A percentile compares a stretch with the other conserved stretches of the same genome.
These are phyloP conservation scores for Ceratobasidium papillatum DNA, from an alignment of 1,284 basidiomycete genomes.

Conservation along the genomic window DNA sequence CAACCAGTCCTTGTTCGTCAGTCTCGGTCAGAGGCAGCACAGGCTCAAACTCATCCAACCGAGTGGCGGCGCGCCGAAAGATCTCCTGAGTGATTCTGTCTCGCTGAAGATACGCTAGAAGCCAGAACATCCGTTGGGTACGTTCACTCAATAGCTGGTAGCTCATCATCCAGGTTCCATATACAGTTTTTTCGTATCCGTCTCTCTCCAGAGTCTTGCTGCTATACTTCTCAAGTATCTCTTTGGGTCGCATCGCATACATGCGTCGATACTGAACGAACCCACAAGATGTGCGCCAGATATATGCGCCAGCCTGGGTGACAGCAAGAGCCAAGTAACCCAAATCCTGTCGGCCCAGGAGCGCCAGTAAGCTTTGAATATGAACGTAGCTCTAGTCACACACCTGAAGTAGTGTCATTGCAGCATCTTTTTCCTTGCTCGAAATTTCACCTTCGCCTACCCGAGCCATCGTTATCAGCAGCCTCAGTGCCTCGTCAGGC, in stretches of 20 bases:
- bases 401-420: not conserved
- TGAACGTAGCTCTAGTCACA: not conserved
- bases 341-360: not conserved
- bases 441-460: not conserved
- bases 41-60: not conserved
- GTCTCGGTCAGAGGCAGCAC: not conserved
- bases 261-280: not conserved
- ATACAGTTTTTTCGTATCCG: slow-evolving; percentile 16
- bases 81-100: not conserved
- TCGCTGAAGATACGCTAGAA: slow-evolving; percentile 6
- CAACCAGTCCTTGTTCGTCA: not conserved
- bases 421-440: not conserved
- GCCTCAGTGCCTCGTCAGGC: slow-evolving; percentile 3
- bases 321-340: slow-evolving; percentile 25
- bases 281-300: not conserved
- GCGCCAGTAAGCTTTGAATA: not conserved
- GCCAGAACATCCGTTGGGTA: not conserved
- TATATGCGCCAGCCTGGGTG: slow-evolving; percentile 30
- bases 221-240: not conserved
- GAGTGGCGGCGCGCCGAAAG: not conserved
- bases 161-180: slow-evolving; percentile 8
- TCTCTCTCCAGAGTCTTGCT: not conserved
- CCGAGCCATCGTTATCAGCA: slow-evolving; percentile 1
- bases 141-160: not conserved
- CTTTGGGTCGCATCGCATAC: not conserved